Base-by-base conservation (phyloP, 179 eudicot species). In the Beta corolliflora region DNA sequence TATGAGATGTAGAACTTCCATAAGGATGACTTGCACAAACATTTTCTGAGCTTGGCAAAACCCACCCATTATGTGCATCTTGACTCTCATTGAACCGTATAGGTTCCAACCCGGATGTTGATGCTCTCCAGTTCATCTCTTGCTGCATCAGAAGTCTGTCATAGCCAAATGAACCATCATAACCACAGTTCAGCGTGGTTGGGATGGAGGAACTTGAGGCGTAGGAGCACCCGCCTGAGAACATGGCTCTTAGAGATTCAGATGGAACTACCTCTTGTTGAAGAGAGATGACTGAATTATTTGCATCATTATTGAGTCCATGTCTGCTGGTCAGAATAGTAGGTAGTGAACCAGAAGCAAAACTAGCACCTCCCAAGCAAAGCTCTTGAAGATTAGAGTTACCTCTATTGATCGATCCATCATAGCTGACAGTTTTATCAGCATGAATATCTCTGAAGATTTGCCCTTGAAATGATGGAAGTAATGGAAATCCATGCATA, bases 401-500 rank as follows among this genome's bases (percentile, higher is more conserved):
- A 58, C 67, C 81, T 70, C 78, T n/a, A 75, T 80, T 67, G 56
- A 84, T 48, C 11, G 69, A 44, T 60, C 81, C 85, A 41, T 77
- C 68, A 78, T 69, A 83, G 76, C 29, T 80, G 19, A 81, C 46
- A 69, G 44, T 45, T 76, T 73, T 71, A 68, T 70, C 79, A 48
- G 50, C 36, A 58, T 56, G 77, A 71, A 79, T 77, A 80, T 77
- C 77, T 70, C 83, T 80, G 15, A 86, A 25, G 45, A 81, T 72
- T 59, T 88, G 88, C 54, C 84, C 89, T 60, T 85, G 86, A 36
- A 83, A 48, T 73, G 84, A 71, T 18, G 88, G 60, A 79, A 84
- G 84, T 25, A 59, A 41, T 18, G 94, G 91, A 68, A 85, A 80
- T 48, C 86, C 89, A 68, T 78, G 70, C 82, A 88, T 84, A 29